Conservation (phyloP, 2,329 filamentous ascomycete species). For the Exophiala xenobiotica region DNA sequence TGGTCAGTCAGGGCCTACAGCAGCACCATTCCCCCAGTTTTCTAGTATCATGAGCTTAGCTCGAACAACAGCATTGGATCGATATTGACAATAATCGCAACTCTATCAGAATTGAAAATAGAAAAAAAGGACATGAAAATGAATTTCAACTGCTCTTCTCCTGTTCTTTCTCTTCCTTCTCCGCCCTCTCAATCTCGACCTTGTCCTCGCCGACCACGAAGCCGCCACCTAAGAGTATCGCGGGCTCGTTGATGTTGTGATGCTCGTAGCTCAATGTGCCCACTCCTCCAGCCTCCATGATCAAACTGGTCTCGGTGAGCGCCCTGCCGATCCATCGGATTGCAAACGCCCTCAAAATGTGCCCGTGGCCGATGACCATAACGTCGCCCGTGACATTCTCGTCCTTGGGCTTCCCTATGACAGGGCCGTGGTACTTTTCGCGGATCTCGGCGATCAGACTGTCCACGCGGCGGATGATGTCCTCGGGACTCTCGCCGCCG, state of each 20-base stretch:
- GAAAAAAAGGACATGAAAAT: too few species aligned
- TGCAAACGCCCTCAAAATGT: slow-evolving; percentile 83
- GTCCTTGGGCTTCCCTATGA: slow-evolving; percentile 56
- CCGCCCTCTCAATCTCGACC: slow-evolving; percentile 10
- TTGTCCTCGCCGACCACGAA: slow-evolving; percentile 51
- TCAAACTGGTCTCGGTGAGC: slow-evolving; percentile 71
- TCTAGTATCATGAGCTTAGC: too few species aligned
- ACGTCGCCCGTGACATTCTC: slow-evolving; percentile 58
- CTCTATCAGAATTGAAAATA: too few species aligned
- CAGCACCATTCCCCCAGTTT: too few species aligned
- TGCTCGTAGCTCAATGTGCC: slow-evolving; percentile 83
- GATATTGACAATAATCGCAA: too few species aligned
- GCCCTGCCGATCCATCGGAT: slow-evolving; percentile 78
- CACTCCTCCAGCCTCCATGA: slow-evolving; percentile 86
- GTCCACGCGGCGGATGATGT: slow-evolving; percentile 73
- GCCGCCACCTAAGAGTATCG: slow-evolving; percentile 72
- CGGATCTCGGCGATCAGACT: slow-evolving; percentile 73
- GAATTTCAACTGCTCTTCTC: too few species aligned
- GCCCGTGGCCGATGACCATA: slow-evolving; percentile 82
- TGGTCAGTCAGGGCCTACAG: too few species aligned
- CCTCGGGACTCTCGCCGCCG: slow-evolving; percentile 75
- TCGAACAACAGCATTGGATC: too few species aligned
- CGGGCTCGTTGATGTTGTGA: slow-evolving; percentile 72
- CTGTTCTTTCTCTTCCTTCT: slow-evolving; percentile 16
- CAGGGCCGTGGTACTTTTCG: slow-evolving; percentile 60